A percentile compares a stretch with the other conserved stretches of the same genome.
Conservation (phyloP, 768 basidiomycete genomes). For the Suillus plorans region DNA sequence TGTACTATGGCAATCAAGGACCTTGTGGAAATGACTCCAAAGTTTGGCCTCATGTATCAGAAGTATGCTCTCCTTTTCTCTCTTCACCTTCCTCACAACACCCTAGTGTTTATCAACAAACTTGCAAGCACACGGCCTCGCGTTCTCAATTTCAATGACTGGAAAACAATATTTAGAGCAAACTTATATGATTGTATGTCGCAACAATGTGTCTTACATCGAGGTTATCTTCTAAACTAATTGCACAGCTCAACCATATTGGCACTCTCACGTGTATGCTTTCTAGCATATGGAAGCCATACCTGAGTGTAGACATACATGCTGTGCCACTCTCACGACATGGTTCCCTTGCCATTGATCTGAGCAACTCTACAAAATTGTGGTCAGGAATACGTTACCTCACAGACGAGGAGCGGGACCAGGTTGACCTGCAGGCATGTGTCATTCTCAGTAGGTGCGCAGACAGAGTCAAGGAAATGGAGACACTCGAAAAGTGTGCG, state of each 20-base stretch:
- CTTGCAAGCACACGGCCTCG: too few relatives aligned
- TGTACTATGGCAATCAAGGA: too few relatives aligned
- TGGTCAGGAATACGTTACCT: constrained; percentile 72
- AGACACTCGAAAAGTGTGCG: constrained; percentile 86
- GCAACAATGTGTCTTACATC: not conserved
- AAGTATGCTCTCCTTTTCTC: too few relatives aligned
- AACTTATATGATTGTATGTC: constrained; percentile 66
- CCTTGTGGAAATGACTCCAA: too few relatives aligned
- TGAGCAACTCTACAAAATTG: constrained; percentile 46
- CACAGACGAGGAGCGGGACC: constrained; percentile 89
- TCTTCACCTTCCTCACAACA: too few relatives aligned
- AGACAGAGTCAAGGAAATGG: constrained; percentile 85
- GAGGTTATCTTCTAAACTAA: constrained; percentile 4
- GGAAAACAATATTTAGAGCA: constrained; percentile 73
- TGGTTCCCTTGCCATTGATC: constrained; percentile 52
- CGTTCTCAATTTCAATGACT: too few relatives aligned
- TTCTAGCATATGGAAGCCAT: constrained; percentile 74
- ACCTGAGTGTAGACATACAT: constrained; percentile 76
- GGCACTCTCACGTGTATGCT: constrained; percentile 72
- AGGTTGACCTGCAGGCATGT: constrained; percentile 91
- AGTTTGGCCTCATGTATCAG: too few relatives aligned
- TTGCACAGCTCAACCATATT: constrained; percentile 67
- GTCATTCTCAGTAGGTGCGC: constrained; percentile 84
- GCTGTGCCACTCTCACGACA: constrained; percentile 52
- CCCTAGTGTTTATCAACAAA: too few relatives aligned